Evolutionary conservation across 495 filamentous ascomycete species (phyloP).

Genomic region (Staphylotrichum longicolle): DNA sequence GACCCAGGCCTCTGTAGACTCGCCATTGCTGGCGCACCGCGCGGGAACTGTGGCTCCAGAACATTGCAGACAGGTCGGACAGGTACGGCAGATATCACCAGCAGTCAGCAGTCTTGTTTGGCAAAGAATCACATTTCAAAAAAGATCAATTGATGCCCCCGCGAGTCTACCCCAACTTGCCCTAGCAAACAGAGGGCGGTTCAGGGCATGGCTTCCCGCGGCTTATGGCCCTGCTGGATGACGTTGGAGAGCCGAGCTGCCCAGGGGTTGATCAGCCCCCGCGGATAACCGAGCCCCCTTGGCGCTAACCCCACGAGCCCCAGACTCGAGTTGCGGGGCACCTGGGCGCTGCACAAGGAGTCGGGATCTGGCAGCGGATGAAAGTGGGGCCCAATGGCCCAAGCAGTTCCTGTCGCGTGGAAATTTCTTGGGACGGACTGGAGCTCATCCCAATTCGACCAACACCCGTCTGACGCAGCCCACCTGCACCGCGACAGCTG

Average conservation of each 20-base stretch:
- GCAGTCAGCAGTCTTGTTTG: neutral
- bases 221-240: slow-evolving; percentile 31
- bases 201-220: slow-evolving; percentile 31
- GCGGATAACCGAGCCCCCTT: slow-evolving; percentile 35
- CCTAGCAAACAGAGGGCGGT: neutral
- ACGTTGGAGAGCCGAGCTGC: slow-evolving; percentile 31
- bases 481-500: neutral
- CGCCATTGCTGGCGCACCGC: slow-evolving; percentile 43
- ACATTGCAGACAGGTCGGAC: slow-evolving; percentile 37
- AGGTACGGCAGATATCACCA: slow-evolving; percentile 14
- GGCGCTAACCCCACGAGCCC: slow-evolving; percentile 4
- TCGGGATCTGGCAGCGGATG: slow-evolving; percentile 2
- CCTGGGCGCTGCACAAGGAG: slow-evolving; percentile 4
- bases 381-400: slow-evolving; percentile 14
- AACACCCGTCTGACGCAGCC: slow-evolving; percentile 3
- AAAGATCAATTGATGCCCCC: slow-evolving; percentile 21
- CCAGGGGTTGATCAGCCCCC: slow-evolving; percentile 25
- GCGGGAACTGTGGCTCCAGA: slow-evolving; percentile 45
- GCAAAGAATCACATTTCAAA: slow-evolving; percentile 23
- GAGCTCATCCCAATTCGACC: slow-evolving; percentile 8
- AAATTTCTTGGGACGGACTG: slow-evolving; percentile 29
- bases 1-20: slow-evolving; percentile 34
- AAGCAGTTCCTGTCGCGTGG: slow-evolving; percentile 17
- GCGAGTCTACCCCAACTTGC: neutral
- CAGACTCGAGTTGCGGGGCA: slow-evolving; percentile 15